Base-by-base conservation (phyloP, 176 grass and related monocot genomes). In the Miscanthus lutarioriparius region DNA sequence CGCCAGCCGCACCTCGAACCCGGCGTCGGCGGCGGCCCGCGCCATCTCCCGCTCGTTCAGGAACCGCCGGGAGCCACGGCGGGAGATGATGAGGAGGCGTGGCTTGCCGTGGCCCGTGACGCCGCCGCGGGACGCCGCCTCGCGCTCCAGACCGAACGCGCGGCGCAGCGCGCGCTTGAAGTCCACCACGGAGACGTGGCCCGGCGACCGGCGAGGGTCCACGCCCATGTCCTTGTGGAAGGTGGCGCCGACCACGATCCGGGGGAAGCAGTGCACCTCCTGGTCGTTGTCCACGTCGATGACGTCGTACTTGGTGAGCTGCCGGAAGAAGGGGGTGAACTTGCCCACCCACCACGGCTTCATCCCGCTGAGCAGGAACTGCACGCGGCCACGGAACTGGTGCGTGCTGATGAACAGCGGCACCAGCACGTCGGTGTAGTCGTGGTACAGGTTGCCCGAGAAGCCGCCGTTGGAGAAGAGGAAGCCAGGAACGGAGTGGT, bases 151-250 rank as follows among this genome's bases (percentile, higher is more conserved):
- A 4, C 87, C 89, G 86, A 95, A 98, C 3, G 96, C 96, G 3
- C 23, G 27, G 36, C 92, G 89, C 27, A 98, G 93, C 67, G 72
- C 59, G 83, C 78, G 81, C 85, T 91, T 95, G 89, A 95, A 98
- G 80, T 98, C 93, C 0, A 82, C 89, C 3, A 83, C 53, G 1
- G 93, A 93, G 89, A 90, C 85, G 66, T 82, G 85, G 0, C 73
- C 80, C 23, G 88, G 84, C 0, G 93, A 74, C 54, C 76, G 83
- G 12, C 83, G 22, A 0, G 92, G 74, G 78, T 86, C 54, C 19
- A 97, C 82, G 80, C 92, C 95, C 65, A 97, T 89, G 77, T 97
- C 95, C 88, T 92, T 97, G 81, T 97, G 95, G 74, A 92, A 97
- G 70, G 91, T 92, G 66, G 93, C 82, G 48, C 95, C 95, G 11